Evolutionary conservation across 2,329 filamentous ascomycete genomes (phyloP).

Genomic region (Rachicladosporium sp.): DNA sequence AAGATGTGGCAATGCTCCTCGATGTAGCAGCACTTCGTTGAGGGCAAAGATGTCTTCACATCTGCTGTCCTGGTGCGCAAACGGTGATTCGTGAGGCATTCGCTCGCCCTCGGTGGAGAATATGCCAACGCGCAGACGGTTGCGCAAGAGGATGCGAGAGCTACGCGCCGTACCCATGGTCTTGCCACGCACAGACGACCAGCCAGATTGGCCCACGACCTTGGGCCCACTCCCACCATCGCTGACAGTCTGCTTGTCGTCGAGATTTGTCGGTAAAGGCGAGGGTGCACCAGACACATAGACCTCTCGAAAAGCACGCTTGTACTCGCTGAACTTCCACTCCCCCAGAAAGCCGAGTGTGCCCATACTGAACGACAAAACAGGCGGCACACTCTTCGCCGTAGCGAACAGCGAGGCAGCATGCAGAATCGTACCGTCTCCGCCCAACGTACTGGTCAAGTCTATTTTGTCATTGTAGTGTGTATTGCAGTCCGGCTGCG

Average conservation of each 20-base stretch:
- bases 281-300: slow-evolving; percentile 62
- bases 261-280: slow-evolving; percentile 10
- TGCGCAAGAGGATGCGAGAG: slow-evolving; percentile 73
- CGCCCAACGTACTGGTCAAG: slow-evolving; percentile 77
- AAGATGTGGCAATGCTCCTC: slow-evolving; percentile 78
- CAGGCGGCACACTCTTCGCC: slow-evolving; percentile 68
- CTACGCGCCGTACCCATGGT: slow-evolving; percentile 63
- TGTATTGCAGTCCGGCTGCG: slow-evolving; percentile 10
- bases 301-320: slow-evolving; percentile 80
- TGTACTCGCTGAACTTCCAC: slow-evolving; percentile 91
- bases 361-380: slow-evolving; percentile 93
- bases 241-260: slow-evolving; percentile 11
- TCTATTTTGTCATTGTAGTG: slow-evolving; percentile 68
- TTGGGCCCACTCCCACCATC: slow-evolving; percentile 7
- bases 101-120: slow-evolving; percentile 56
- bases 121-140: slow-evolving; percentile 75
- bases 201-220: slow-evolving; percentile 35
- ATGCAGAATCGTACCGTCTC: slow-evolving; percentile 81
- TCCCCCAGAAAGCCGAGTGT: slow-evolving; percentile 89
- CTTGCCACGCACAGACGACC: slow-evolving; percentile 66
- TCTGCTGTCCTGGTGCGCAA: slow-evolving; percentile 19
- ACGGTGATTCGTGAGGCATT: slow-evolving; percentile 23
- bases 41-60: slow-evolving; percentile 54
- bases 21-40: slow-evolving; percentile 90
- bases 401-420: slow-evolving; percentile 80